Conservation (phyloP, 2,329 filamentous ascomycete genomes). For the Colletotrichum neosansevieriae region DNA sequence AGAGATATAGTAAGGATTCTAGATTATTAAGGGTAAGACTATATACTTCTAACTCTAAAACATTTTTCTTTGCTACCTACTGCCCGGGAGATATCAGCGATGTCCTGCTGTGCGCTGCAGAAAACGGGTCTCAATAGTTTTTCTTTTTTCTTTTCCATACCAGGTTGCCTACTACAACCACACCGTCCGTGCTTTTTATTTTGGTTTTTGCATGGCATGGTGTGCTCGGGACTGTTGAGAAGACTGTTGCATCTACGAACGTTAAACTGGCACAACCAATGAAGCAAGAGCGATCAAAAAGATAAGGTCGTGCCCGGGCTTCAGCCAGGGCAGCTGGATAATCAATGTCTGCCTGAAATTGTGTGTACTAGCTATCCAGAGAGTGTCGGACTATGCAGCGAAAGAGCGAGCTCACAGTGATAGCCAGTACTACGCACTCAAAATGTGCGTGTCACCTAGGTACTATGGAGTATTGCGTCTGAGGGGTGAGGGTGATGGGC, state of each 20-base stretch:
- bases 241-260: conserved; percentile 20
- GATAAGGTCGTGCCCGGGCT: not conserved
- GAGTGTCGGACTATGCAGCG: not conserved
- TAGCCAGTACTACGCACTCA: not conserved
- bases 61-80: no score
- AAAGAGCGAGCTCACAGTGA: conserved; percentile 2
- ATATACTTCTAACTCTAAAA: no score
- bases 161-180: no score
- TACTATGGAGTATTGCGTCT: not conserved
- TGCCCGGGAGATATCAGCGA: not conserved
- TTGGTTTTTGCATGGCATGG: conserved; percentile 1
- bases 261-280: not conserved
- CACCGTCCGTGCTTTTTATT: not conserved
- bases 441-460: conserved; percentile 30
- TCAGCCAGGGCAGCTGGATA: not conserved
- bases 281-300: not conserved
- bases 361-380: not conserved
- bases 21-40: no score
- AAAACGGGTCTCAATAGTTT: conserved; percentile 9
- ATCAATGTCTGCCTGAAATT: not conserved
- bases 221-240: conserved; percentile 18
- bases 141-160: not conserved
- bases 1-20: no score
- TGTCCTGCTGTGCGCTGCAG: conserved; percentile 1
- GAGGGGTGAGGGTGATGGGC: not conserved